These are phyloP conservation scores for Claviceps citrina DNA, from an alignment of 2,329 filamentous ascomycete genomes.

Conservation along the genomic window DNA sequence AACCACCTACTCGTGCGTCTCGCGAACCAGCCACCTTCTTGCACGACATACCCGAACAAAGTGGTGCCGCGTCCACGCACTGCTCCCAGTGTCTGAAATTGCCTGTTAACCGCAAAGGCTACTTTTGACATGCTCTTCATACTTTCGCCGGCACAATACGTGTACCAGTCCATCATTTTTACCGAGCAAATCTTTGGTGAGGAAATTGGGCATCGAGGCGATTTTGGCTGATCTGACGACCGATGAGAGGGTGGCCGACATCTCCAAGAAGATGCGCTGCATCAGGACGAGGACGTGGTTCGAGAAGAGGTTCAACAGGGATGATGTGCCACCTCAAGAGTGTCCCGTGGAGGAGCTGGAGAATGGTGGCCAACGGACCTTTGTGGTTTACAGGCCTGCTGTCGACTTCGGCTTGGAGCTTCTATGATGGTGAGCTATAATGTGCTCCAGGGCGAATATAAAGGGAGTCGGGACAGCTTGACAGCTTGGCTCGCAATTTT, in stretches of 20 bases:
- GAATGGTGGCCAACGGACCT: background rate
- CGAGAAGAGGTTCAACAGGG: constrained; percentile 10
- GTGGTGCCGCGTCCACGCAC: constrained; percentile 13
- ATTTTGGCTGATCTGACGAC: constrained; percentile 10
- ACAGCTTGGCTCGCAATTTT: no score
- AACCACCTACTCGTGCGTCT: constrained; percentile 23
- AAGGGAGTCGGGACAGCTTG: no score
- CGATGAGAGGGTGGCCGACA: background rate
- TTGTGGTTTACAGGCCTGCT: constrained; percentile 14
- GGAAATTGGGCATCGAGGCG: constrained; percentile 9
- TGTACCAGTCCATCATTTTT: constrained; percentile 10
- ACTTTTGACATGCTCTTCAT: constrained; percentile 20
- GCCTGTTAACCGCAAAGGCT: constrained; percentile 18
- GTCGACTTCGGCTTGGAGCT: constrained; percentile 12
- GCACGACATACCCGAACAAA: constrained; percentile 13
- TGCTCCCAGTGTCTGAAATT: constrained; percentile 21
- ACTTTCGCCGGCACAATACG: constrained; percentile 12
- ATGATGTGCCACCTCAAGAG: constrained; percentile 6
- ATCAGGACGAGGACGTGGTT: constrained; percentile 19
- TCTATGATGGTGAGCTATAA: constrained; percentile 6
- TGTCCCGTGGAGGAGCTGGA: constrained; percentile 4
- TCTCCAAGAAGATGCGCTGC: constrained; percentile 11
- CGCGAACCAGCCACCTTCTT: constrained; percentile 23
- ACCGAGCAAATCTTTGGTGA: constrained; percentile 11
- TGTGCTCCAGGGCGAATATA: no score